phyloP scores from a whole-genome alignment of 148 eudicot species.

The Chenopodium suecicum region DNA sequence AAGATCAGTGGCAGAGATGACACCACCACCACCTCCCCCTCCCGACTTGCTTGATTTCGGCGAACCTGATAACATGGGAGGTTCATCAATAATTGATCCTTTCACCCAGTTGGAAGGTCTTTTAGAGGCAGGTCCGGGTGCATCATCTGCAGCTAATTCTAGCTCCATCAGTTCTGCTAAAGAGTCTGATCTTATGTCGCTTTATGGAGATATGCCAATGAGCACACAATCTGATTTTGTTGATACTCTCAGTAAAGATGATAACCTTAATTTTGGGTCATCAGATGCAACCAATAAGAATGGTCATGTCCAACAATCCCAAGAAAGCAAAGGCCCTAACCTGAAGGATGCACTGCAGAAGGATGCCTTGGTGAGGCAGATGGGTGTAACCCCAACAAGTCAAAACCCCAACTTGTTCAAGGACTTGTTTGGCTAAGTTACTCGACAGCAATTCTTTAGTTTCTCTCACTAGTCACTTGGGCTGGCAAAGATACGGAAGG shows the following conservation, averaged over 20 bases:
- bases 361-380: slow-evolving; percentile 84
- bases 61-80: slow-evolving; percentile 41
- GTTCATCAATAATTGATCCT: slow-evolving; percentile 51
- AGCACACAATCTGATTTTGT: slow-evolving; percentile 28
- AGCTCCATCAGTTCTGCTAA: slow-evolving; percentile 34
- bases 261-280: slow-evolving; percentile 34
- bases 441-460: not conserved
- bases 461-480: not conserved
- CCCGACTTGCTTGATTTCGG: slow-evolving; percentile 90
- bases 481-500: not conserved
- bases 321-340: slow-evolving; percentile 66
- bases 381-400: slow-evolving; percentile 78
- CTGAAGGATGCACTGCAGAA: slow-evolving; percentile 67
- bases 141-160: slow-evolving; percentile 30
- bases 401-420: slow-evolving; percentile 86
- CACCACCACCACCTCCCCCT: slow-evolving; percentile 56
- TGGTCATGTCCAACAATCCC: slow-evolving; percentile 29
- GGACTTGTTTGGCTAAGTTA: slow-evolving; percentile 75
- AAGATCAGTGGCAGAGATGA: slow-evolving; percentile 30
- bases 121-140: slow-evolving; percentile 46
- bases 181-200: slow-evolving; percentile 49
- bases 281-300: slow-evolving; percentile 25
- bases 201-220: slow-evolving; percentile 47
- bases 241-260: slow-evolving; percentile 16
- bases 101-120: slow-evolving; percentile 86